phyloP scores from a whole-genome alignment of 768 basidiomycete genomes.

The Ramaria sp. region DNA sequence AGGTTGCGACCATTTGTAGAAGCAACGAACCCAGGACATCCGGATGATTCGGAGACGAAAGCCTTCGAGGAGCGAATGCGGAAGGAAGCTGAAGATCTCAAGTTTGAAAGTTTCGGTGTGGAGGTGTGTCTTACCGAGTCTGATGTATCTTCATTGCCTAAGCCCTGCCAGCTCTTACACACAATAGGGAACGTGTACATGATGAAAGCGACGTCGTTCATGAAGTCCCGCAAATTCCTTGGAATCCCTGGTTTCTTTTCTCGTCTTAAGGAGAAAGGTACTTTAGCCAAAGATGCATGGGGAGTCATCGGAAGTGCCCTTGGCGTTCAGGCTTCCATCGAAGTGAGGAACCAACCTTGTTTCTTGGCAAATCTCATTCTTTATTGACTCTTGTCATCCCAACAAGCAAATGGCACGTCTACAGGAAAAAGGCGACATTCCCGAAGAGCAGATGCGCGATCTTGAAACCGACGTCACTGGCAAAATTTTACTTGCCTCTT shows the following conservation, averaged over 20 bases:
- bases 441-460: slow-evolving; percentile 75
- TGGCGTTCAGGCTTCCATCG: slow-evolving; percentile 8
- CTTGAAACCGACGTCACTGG: slow-evolving; percentile 91
- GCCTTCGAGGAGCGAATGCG: slow-evolving; percentile 68
- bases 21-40: slow-evolving; percentile 71
- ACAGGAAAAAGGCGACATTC: slow-evolving; percentile 80
- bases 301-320: slow-evolving; percentile 86
- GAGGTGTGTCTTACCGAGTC: slow-evolving; percentile 44
- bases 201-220: slow-evolving; percentile 82
- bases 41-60: slow-evolving; percentile 73
- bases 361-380: not conserved
- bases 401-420: slow-evolving; percentile 79
- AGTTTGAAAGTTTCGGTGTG: slow-evolving; percentile 94
- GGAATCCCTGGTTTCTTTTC: slow-evolving; percentile 92
- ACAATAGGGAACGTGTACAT: slow-evolving; percentile 89
- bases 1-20: slow-evolving; percentile 78
- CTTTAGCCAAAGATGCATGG: slow-evolving; percentile 92
- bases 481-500: slow-evolving; percentile 94
- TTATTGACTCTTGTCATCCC: not conserved
- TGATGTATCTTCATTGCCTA: not conserved
- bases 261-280: slow-evolving; percentile 86
- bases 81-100: slow-evolving; percentile 87
- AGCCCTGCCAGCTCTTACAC: slow-evolving; percentile 54
- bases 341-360: not conserved
- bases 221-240: slow-evolving; percentile 86